Percentiles rank a stretch among this genome's conserved stretches.
These are phyloP conservation scores for Ilyonectria destructans DNA, from an alignment of 2,329 filamentous ascomycete species.

Conservation along the genomic window DNA sequence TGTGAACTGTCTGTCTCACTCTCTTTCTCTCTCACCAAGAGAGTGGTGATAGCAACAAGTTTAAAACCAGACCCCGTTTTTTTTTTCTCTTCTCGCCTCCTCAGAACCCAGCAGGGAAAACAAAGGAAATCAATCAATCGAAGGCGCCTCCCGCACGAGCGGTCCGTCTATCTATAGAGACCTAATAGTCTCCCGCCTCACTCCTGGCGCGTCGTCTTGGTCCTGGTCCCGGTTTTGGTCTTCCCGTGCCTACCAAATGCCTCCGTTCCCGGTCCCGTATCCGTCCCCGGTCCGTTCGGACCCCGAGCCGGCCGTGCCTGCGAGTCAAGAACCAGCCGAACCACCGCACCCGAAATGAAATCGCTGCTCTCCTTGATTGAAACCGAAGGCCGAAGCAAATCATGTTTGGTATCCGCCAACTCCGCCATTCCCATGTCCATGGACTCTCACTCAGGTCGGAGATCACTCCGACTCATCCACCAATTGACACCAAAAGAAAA, in stretches of 20 bases:
- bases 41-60: constrained; percentile 22
- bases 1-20: background rate
- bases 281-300: constrained; percentile 17
- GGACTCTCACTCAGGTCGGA: constrained; percentile 2
- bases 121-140: constrained; percentile 32
- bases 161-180: constrained; percentile 48
- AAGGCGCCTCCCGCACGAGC: constrained; percentile 47
- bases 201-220: constrained; percentile 20
- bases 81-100: constrained; percentile 26
- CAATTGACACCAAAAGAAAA: constrained; percentile 22
- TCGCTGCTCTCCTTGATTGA: constrained; percentile 11
- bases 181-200: constrained; percentile 40
- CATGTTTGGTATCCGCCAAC: constrained; percentile 37
- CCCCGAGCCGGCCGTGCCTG: constrained; percentile 10
- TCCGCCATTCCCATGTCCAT: constrained; percentile 23
- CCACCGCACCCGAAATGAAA: constrained; percentile 14
- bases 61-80: constrained; percentile 34
- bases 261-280: constrained; percentile 10
- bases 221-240: constrained; percentile 3
- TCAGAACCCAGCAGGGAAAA: background rate
- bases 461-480: constrained; percentile 15
- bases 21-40: background rate
- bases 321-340: constrained; percentile 1
- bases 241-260: constrained; percentile 4
- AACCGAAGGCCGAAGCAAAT: constrained; percentile 19